A percentile compares a stretch with the other conserved stretches of the same genome.
Evolutionary conservation across 2,329 filamentous ascomycete species (phyloP).

Genomic region (Akanthomyces lecanii): DNA sequence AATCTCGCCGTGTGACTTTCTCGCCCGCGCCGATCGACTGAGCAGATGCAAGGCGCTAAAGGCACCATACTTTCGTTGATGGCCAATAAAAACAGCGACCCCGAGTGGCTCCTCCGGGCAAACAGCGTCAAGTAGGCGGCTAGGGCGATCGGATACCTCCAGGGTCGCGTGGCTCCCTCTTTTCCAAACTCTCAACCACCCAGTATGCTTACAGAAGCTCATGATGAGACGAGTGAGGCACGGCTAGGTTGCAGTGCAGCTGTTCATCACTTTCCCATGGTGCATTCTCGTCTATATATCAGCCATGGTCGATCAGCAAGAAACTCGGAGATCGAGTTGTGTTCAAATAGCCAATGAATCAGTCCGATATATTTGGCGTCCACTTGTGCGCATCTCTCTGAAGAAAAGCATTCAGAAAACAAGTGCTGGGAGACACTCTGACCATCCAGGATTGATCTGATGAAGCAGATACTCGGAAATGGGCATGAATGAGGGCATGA

Average conservation of each 20-base stretch:
- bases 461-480: too few relatives aligned
- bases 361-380: not conserved
- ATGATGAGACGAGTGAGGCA: not conserved
- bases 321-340: not conserved
- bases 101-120: constrained; percentile 3
- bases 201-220: constrained; percentile 12
- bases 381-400: not conserved
- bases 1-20: constrained; percentile 6
- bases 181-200: constrained; percentile 8
- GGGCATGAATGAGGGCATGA: too few relatives aligned
- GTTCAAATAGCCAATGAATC: not conserved
- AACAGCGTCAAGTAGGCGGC: constrained; percentile 8
- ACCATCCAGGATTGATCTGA: too few relatives aligned
- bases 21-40: not conserved
- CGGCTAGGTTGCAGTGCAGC: not conserved
- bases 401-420: too few relatives aligned
- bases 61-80: constrained; percentile 3
- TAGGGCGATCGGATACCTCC: constrained; percentile 14
- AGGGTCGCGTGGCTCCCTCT: constrained; percentile 2
- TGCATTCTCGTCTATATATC: not conserved
- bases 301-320: not conserved
- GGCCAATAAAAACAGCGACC: constrained; percentile 5
- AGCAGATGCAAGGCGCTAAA: not conserved
- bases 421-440: too few relatives aligned
- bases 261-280: not conserved